Conservation (phyloP, 108 stramenopile genomes). For the Epipyxis sp. region DNA sequence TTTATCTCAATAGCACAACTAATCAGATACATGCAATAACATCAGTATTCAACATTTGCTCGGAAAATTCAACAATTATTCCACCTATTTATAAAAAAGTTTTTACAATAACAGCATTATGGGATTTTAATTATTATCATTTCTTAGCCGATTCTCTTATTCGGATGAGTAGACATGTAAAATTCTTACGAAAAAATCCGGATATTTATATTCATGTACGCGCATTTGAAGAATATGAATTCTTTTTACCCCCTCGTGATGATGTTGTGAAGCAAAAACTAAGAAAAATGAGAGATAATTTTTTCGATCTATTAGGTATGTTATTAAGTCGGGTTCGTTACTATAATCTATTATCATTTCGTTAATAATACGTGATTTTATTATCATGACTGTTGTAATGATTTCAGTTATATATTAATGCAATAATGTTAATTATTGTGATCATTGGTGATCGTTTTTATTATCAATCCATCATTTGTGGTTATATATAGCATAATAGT, state of each 20-base stretch:
- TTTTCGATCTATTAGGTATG: not conserved
- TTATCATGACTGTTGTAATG: too few relatives aligned
- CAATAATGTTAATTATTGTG: not conserved
- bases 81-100: too few relatives aligned
- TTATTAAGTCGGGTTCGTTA: too few relatives aligned
- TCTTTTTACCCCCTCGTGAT: not conserved
- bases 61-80: too few relatives aligned
- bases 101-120: not conserved
- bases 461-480: too few relatives aligned
- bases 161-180: not conserved
- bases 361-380: too few relatives aligned
- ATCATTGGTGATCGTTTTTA: constrained; percentile 17
- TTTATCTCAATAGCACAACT: too few relatives aligned
- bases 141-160: constrained; percentile 1
- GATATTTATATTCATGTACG: constrained; percentile 16
- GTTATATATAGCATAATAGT: too few relatives aligned
- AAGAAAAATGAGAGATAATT: not conserved
- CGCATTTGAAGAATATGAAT: not conserved
- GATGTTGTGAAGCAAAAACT: not conserved
- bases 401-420: too few relatives aligned
- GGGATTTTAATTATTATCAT: constrained; percentile 25
- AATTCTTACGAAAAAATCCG: not conserved
- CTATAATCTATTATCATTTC: too few relatives aligned
- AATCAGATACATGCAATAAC: too few relatives aligned
- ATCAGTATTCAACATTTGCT: too few relatives aligned